These are phyloP conservation scores for Penicillium parvum DNA, from an alignment of 495 filamentous ascomycete genomes.

Conservation along the genomic window DNA sequence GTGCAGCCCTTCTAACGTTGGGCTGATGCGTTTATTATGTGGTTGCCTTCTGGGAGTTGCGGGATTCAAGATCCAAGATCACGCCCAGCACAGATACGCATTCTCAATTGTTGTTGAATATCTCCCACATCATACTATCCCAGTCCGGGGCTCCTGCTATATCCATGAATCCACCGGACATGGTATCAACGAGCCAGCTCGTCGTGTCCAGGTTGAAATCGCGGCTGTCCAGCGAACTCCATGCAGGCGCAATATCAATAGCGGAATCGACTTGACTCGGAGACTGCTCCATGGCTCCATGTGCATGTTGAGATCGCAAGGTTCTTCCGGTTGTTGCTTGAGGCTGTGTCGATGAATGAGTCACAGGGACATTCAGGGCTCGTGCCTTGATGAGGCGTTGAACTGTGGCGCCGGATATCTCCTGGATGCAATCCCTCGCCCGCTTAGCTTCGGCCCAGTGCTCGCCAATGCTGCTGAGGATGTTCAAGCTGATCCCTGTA, in stretches of 20 bases:
- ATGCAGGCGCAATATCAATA: constrained; percentile 6
- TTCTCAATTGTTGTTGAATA: constrained; percentile 20
- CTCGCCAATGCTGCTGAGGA: constrained; percentile 45
- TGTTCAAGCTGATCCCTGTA: constrained; percentile 33
- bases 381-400: constrained; percentile 34
- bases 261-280: constrained; percentile 8
- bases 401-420: constrained; percentile 35
- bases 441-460: constrained; percentile 43
- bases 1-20: too few species aligned
- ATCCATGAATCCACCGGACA: constrained; percentile 27
- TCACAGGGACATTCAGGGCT: constrained; percentile 7
- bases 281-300: neutral
- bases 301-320: neutral
- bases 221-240: constrained; percentile 10
- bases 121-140: constrained; percentile 34
- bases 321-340: neutral
- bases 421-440: constrained; percentile 41
- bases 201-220: constrained; percentile 10
- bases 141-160: constrained; percentile 30
- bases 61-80: too few species aligned
- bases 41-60: too few species aligned
- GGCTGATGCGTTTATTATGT: too few species aligned
- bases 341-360: neutral
- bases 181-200: constrained; percentile 27
- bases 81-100: neutral